phyloP scores from a whole-genome alignment of 805 yeast species.

The Kluyveromyces siamensis region DNA sequence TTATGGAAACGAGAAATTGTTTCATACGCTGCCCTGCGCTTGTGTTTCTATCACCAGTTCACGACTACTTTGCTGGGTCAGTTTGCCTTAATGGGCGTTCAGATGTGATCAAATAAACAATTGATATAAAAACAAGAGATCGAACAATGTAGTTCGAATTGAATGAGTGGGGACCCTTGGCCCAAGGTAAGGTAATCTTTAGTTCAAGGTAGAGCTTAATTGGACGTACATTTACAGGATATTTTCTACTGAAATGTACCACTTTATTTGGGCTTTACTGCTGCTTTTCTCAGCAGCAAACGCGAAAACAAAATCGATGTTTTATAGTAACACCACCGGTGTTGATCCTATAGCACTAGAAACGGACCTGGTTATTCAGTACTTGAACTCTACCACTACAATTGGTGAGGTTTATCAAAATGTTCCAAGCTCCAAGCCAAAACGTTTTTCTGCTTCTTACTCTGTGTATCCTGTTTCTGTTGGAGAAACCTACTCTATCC shows the following conservation, averaged over 20 bases:
- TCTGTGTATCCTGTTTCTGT: background rate
- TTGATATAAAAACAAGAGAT: background rate
- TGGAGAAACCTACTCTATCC: background rate
- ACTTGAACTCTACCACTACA: constrained; percentile 1
- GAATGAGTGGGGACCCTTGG: too few relatives aligned
- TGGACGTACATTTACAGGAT: background rate
- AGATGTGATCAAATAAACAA: background rate
- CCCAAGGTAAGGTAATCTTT: too few relatives aligned
- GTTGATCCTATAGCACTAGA: background rate
- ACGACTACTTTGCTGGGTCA: background rate
- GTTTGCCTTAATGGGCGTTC: background rate
- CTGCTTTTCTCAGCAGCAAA: background rate
- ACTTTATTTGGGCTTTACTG: background rate
- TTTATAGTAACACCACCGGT: background rate
- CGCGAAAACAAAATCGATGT: background rate
- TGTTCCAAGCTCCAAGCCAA: constrained; percentile 1
- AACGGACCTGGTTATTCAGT: background rate
- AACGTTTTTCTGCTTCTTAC: constrained; percentile 4
- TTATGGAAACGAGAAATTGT: background rate
- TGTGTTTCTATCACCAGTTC: background rate
- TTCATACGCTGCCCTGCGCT: background rate
- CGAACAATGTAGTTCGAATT: too few relatives aligned
- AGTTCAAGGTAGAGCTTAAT: too few relatives aligned
- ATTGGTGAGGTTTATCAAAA: constrained; percentile 7
- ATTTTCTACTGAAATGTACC: background rate